Conservation (phyloP, 345 rosid species). For the Eucalyptus caleyi region DNA sequence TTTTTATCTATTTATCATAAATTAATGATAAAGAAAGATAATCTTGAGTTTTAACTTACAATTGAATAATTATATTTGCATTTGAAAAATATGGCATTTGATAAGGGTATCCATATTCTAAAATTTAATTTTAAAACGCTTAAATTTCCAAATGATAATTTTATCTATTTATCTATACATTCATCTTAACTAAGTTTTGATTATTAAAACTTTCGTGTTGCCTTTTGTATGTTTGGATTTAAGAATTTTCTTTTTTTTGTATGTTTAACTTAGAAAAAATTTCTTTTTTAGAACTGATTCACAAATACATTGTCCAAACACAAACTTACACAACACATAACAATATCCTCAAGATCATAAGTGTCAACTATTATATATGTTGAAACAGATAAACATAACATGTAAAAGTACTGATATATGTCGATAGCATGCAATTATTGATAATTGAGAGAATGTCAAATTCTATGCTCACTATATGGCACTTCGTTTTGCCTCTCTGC, state of each 20-base stretch:
- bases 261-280: not conserved
- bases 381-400: not conserved
- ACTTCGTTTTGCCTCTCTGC: not conserved
- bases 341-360: not conserved
- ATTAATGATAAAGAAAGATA: not conserved
- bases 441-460: too few species aligned
- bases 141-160: too few species aligned
- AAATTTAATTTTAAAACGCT: too few species aligned
- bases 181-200: not conserved
- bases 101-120: too few species aligned
- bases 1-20: not conserved
- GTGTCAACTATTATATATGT: not conserved
- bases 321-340: not conserved
- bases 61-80: not conserved
- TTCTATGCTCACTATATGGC: accelerated
- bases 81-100: not conserved
- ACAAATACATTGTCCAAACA: not conserved
- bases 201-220: not conserved
- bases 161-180: not conserved
- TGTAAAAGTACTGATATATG: too few species aligned
- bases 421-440: too few species aligned
- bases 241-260: not conserved
- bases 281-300: not conserved
- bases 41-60: not conserved
- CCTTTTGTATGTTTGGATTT: not conserved